These are phyloP conservation scores for Quercus tomentella DNA, from an alignment of 331 rosid genomes.

Conservation along the genomic window DNA sequence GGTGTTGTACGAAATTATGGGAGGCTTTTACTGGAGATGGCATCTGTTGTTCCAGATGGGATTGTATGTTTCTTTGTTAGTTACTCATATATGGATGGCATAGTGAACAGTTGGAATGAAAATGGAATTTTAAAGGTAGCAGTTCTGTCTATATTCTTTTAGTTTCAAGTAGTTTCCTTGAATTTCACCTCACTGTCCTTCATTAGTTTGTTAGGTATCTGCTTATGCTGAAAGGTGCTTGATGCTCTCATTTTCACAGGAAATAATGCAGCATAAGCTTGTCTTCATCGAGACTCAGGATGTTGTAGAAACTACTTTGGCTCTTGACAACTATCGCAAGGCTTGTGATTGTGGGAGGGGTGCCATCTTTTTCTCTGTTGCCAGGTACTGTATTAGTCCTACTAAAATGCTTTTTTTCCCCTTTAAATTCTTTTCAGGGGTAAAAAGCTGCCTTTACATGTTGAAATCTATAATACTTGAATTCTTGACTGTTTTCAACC, in stretches of 20 bases:
- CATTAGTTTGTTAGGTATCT: not conserved
- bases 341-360: slow-evolving; percentile 99
- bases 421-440: not conserved
- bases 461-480: not conserved
- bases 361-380: slow-evolving; percentile 94
- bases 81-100: slow-evolving; percentile 97
- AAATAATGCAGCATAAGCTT: slow-evolving; percentile 97
- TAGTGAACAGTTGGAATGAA: slow-evolving; percentile 93
- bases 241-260: slow-evolving; percentile 46
- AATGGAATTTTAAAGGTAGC: slow-evolving; percentile 82
- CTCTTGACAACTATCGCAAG: slow-evolving; percentile 91
- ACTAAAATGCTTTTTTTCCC: not conserved
- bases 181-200: not conserved
- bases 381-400: slow-evolving; percentile 48
- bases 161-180: not conserved
- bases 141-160: slow-evolving; percentile 7
- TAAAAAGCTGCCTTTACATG: not conserved
- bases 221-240: slow-evolving; percentile 8
- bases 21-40: slow-evolving; percentile 93
- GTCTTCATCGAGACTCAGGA: slow-evolving; percentile 94
- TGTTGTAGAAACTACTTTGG: slow-evolving; percentile 94
- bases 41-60: slow-evolving; percentile 94
- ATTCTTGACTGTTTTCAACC: not conserved
- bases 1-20: slow-evolving; percentile 96
- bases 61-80: slow-evolving; percentile 92